Evolutionary conservation across 306 rosid species (phyloP), one percentile per base, ranked within the genome.

Genomic region (Erythrophleum fordii): DNA sequence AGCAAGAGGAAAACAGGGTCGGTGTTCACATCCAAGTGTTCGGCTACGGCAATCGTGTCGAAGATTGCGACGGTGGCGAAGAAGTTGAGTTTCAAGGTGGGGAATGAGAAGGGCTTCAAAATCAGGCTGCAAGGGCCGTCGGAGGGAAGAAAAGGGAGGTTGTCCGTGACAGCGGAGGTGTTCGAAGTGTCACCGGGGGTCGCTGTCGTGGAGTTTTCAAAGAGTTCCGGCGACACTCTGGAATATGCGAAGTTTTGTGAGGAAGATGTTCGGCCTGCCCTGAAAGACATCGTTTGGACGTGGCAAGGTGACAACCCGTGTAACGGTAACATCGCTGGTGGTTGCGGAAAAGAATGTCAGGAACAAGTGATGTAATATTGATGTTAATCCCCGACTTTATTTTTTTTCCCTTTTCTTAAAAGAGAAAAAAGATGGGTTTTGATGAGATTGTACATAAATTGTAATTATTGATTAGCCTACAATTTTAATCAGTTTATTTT

Each of bases 261-360:
- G 18, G 94, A 91, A 25, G 89, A 84, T 22, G 89, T 91, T 12
- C 80, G 97, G 84, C 92, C 97, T 42, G 85, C 90, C 20, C 42
- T 91, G 85, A 91, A 89, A 74, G 95, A 91, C 84, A 85, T 91
- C 4, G 96, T 93, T 14, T 93, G 97, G 97, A 86, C 95, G 23
- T 93, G 97, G 97, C 92, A 93, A 80, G 96, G 95, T 16, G 96
- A 92, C 18, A 68, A 75, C 20, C 35, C 41, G 52, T 59, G 82
- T 51, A 71, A 77, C 23, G 39, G 69, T 22, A 26, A 61, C 46
- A 37, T 70, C 14, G 25, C 7, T 28, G 52, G 35, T 51, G 22
- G 48, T 14, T 17, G 41, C 22, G 69, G 80, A 31, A 82, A 77
- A 65, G 85, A 37, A 48, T 73, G 71, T 59, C 26, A 11, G 18